Percentiles rank a stretch among this genome's conserved stretches.
Conservation (phyloP, 495 filamentous ascomycete genomes). For the Hypoxylon intermedium region DNA sequence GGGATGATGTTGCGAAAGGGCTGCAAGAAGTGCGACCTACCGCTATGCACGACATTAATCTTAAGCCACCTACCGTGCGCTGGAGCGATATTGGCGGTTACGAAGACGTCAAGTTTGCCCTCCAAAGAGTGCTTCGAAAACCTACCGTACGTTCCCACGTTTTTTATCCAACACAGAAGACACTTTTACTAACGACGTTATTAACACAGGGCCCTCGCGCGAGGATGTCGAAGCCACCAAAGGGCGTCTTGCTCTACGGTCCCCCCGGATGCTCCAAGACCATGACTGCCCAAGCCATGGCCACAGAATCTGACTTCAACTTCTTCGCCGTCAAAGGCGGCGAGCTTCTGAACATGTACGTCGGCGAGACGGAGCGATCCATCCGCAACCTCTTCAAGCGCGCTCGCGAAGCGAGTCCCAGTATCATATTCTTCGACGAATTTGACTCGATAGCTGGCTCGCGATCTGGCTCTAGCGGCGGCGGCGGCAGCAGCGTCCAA, state of each 20-base stretch:
- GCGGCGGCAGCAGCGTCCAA: constrained; percentile 66
- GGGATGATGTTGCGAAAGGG: constrained; percentile 53
- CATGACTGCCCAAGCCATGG: constrained; percentile 88
- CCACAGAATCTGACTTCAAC: constrained; percentile 89
- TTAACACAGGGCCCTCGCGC: constrained; percentile 32
- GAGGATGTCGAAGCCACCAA: constrained; percentile 59
- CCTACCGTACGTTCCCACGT: constrained; percentile 24
- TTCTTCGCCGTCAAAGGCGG: constrained; percentile 97
- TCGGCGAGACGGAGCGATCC: constrained; percentile 91
- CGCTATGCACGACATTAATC: constrained; percentile 87
- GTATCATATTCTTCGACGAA: constrained; percentile 98
- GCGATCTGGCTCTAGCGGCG: constrained; percentile 61
- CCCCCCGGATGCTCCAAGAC: constrained; percentile 98
- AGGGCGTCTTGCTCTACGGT: constrained; percentile 90
- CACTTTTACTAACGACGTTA: constrained; percentile 3
- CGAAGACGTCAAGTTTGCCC: constrained; percentile 73
- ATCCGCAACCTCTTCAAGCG: constrained; percentile 88
- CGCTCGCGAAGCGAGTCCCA: constrained; percentile 83
- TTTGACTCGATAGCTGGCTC: constrained; percentile 91
- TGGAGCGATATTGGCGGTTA: constrained; percentile 95
- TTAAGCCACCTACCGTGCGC: constrained; percentile 83
- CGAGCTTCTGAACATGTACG: constrained; percentile 95
- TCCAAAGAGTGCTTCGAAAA: constrained; percentile 40
- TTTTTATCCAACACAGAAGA: neutral
- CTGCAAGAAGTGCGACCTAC: constrained; percentile 68